phyloP scores from a whole-genome alignment of 768 basidiomycete species.

The Boletus barrowsii region DNA sequence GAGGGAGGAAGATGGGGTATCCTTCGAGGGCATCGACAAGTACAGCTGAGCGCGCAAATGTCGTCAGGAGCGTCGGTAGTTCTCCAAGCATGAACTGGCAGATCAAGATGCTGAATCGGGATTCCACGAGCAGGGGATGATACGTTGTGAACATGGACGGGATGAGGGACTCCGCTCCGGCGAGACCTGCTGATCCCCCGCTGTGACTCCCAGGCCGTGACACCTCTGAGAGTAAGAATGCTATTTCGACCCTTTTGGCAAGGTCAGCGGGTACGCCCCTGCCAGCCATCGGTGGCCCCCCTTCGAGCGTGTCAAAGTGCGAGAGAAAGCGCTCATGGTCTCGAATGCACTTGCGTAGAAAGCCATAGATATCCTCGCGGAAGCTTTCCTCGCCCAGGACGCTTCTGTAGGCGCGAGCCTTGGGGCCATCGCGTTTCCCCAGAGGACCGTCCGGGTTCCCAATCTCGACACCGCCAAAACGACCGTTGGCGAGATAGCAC shows the following conservation, averaged over 20 bases:
- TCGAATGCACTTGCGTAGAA: constrained; percentile 72
- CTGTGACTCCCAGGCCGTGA: constrained; percentile 59
- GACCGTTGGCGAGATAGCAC: constrained; percentile 70
- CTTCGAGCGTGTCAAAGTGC: constrained; percentile 77
- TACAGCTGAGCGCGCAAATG: constrained; percentile 63
- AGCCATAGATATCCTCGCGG: constrained; percentile 54
- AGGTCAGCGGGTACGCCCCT: constrained; percentile 33
- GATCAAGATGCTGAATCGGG: constrained; percentile 77
- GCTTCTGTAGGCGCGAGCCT: constrained; percentile 60
- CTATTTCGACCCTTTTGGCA: constrained; percentile 57
- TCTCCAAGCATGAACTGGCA: constrained; percentile 77
- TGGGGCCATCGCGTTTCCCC: constrained; percentile 54
- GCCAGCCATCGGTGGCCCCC: constrained; percentile 18
- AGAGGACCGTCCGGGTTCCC: constrained; percentile 78
- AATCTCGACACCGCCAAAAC: constrained; percentile 83
- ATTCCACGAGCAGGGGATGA: constrained; percentile 85
- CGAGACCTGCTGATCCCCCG: constrained; percentile 30
- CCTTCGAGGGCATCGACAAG: constrained; percentile 83
- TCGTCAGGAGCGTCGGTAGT: constrained; percentile 56
- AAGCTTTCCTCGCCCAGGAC: constrained; percentile 54
- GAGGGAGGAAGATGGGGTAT: constrained; percentile 83
- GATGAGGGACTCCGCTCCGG: constrained; percentile 34
- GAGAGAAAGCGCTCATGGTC: constrained; percentile 83
- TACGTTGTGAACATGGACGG: constrained; percentile 82
- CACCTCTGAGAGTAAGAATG: constrained; percentile 66